Evolutionary conservation across 495 filamentous ascomycete genomes (phyloP).

Genomic region (Tuber umbilicatum): DNA sequence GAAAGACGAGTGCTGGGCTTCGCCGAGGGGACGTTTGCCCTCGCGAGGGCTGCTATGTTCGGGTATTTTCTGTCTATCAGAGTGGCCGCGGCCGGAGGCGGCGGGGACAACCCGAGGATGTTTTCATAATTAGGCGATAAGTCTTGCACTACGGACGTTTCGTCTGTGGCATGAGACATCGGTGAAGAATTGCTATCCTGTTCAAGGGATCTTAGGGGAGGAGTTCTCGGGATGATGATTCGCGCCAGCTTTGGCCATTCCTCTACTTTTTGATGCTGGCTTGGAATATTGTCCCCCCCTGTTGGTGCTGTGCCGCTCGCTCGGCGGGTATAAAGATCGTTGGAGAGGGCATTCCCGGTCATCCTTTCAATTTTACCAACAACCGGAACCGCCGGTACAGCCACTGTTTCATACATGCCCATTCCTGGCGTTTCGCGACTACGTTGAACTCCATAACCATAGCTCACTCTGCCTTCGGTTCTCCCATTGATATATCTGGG

Average conservation of each 20-base stretch:
- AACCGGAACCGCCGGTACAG: conserved; percentile 7
- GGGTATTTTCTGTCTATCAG: conserved; percentile 25
- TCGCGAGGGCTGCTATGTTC: conserved; percentile 15
- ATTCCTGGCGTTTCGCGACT: conserved; percentile 2
- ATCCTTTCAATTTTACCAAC: conserved; percentile 39
- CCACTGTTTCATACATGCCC: background rate
- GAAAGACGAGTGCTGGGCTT: conserved; percentile 23
- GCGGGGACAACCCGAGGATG: conserved; percentile 16
- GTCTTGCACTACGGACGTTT: conserved; percentile 15
- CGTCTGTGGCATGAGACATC: conserved; percentile 21
- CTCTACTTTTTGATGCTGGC: conserved; percentile 10
- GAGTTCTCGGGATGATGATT: background rate
- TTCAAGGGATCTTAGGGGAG: background rate
- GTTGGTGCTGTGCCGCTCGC: conserved; percentile 25
- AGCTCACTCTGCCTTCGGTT: conserved; percentile 1
- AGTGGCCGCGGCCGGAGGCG: conserved; percentile 12
- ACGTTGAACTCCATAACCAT: conserved; percentile 13
- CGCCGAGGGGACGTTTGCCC: conserved; percentile 11
- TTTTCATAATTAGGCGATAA: conserved; percentile 13
- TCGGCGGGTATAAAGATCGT: conserved; percentile 30
- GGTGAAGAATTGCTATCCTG: conserved; percentile 26
- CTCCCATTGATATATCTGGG: background rate
- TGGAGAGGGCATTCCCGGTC: conserved; percentile 34
- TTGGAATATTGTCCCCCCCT: conserved; percentile 13
- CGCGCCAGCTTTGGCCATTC: conserved; percentile 9